phyloP scores from a whole-genome alignment of 2,329 filamentous ascomycete species.

The Sporothrix humicola region DNA sequence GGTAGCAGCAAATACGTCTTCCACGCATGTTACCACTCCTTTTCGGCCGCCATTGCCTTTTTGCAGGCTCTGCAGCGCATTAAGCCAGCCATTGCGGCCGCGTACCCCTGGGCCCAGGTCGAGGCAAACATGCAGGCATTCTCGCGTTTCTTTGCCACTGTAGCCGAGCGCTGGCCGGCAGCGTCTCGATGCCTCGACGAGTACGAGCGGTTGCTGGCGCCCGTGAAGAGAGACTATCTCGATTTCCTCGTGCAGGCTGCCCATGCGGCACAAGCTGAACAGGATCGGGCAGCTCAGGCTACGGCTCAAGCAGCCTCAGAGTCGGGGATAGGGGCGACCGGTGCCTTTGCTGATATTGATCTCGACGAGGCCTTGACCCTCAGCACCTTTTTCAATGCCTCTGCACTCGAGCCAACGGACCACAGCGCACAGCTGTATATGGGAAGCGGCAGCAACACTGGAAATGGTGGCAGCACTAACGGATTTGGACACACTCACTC shows the following conservation, averaged over 20 bases:
- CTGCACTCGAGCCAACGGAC: background rate
- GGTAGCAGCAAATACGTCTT: slow-evolving; percentile 31
- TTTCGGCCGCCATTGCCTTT: slow-evolving; percentile 30
- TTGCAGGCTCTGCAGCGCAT: slow-evolving; percentile 30
- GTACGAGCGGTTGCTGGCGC: slow-evolving; percentile 30
- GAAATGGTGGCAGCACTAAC: background rate
- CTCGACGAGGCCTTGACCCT: slow-evolving; percentile 27
- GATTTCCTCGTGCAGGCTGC: slow-evolving; percentile 24
- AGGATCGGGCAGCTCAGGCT: background rate
- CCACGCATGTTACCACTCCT: slow-evolving; percentile 31
- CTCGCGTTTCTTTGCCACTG: slow-evolving; percentile 30
- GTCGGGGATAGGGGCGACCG: background rate
- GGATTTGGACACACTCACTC: slow-evolving; percentile 5
- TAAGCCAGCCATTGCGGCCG: slow-evolving; percentile 25
- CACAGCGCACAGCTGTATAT: background rate
- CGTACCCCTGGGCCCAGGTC: slow-evolving; percentile 27
- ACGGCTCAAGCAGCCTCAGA: background rate
- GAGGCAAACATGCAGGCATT: slow-evolving; percentile 29
- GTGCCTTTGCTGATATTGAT: slow-evolving; percentile 13
- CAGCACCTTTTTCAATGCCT: slow-evolving; percentile 23
- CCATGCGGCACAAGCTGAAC: slow-evolving; percentile 14
- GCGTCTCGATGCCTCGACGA: slow-evolving; percentile 28
- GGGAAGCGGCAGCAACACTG: background rate
- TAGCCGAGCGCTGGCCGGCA: slow-evolving; percentile 30
- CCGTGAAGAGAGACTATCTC: slow-evolving; percentile 15